Base-by-base conservation (phyloP, 2,329 filamentous ascomycete species). In the Penicillium sp. region DNA sequence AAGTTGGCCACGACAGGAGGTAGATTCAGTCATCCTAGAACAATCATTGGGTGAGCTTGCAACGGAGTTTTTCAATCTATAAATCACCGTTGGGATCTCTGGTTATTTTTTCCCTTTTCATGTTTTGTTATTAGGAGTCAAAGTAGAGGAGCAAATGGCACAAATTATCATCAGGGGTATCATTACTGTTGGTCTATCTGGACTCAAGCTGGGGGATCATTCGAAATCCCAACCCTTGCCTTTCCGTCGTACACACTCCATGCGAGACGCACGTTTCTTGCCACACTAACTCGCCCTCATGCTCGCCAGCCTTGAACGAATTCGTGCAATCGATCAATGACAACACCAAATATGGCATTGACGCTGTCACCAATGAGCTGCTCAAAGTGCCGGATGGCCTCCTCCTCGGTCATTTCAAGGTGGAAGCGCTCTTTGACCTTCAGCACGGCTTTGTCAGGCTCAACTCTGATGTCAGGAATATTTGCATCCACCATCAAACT, bases 401-500 rank as follows among this genome's bases (percentile, higher is more conserved):
- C 91, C 64, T 95, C 90, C 67, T 98, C 93, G 41, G 79, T 86
- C 65, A 95, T 80, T 64, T 95, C 91, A 43, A 98, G 69, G 70
- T 94, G 90, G 67, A 98, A 95, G 34, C 93, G 76, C 72, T 98
- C 93, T 66, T 93, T 85, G 4, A 98, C 91, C 72, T 97, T 98
- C 59, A 90, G 75, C 12, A 97, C 91, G 9, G 89, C 90, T 72
- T 94, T 94, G 69, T 96, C 90, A 9, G 89, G 87, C 71, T 95
- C 90, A 24, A 95, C 79, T 49, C 86, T 84, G 62, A 98, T 94
- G 60, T 97, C 94, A 0, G 90, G 93, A 50, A 98, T 95, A 63
- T 95, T 95, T 35, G 93, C 91, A 66, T 97, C 90, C 12, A 95
- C 86, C 93, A 98, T 98, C 49, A 98, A 76, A 61, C 88, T 90